Base-by-base conservation (phyloP, 1,139 yeast genomes). In the Candida tetrigidarum region DNA sequence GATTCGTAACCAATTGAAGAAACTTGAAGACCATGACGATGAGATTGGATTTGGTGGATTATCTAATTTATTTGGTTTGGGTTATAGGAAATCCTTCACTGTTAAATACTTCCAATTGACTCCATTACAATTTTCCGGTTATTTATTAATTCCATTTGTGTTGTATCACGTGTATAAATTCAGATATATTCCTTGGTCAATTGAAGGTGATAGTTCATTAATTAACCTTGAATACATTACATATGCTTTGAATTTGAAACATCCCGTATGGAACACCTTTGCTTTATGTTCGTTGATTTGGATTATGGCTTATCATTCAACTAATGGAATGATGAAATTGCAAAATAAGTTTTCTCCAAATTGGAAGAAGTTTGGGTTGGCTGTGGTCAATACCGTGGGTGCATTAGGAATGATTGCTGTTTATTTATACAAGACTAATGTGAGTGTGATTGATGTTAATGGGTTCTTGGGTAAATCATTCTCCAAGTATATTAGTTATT, bases 141-240 rank as follows among this genome's bases (percentile, higher is more conserved):
- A 80, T 53, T 43, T 78, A 5, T 62, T 83, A 34, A 50, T 77
- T 0, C 78, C 81, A 0, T 56, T 81, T 22, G 51, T 83, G 0
- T 45, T 55, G 0, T 73, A 64, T 39, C 96, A 87, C 56, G 66
- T 69, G 15, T 51, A 64, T 15, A 73, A 76, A 40, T 72, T 78
- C 51, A 64, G 91, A 40, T 45, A 71, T 11, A 67, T 69, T 0
- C 92, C 95, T 0, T 44, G 67, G 19, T 18, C 54, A 2, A 68
- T 79, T 0, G 86, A 84, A 47, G 93, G 90, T 1, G 95, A 86
- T 59, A 77, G 85, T 7, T 74, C 86, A 0, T 66, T 80, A 47
- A 63, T 87, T 23, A 74, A 71, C 29, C 63, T 87, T 39, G 77
- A 78, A 16, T 86, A 74, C 55, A 69, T 86, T 10, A 56, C 81